Evolutionary conservation across 768 basidiomycete genomes (phyloP).

Genomic region (Pulveroboletus frians): DNA sequence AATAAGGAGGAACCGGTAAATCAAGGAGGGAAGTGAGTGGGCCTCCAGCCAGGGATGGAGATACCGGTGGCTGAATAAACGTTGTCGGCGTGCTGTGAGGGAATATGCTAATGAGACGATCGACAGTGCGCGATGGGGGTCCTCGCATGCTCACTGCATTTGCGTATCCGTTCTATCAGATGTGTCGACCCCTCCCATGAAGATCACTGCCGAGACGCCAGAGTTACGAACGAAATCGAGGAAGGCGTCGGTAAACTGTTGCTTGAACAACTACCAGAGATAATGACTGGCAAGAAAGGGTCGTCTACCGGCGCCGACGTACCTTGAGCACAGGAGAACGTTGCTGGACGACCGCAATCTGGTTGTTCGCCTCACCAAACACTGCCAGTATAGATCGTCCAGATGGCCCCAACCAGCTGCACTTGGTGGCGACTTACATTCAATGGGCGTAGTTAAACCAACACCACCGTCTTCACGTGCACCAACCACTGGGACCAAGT

Average conservation of each 20-base stretch:
- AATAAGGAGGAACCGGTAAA: constrained; percentile 52
- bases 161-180: constrained; percentile 71
- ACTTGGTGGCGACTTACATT: constrained; percentile 46
- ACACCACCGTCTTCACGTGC: constrained; percentile 55
- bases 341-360: constrained; percentile 68
- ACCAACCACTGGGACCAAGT: constrained; percentile 68
- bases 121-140: background rate
- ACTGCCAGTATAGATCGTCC: constrained; percentile 38
- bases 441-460: constrained; percentile 70
- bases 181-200: constrained; percentile 73
- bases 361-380: constrained; percentile 47
- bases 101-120: constrained; percentile 3
- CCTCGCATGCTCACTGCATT: constrained; percentile 53
- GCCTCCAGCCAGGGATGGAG: constrained; percentile 41
- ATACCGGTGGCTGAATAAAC: constrained; percentile 43
- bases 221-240: constrained; percentile 51
- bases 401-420: background rate
- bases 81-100: constrained; percentile 58
- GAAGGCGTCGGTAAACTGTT: constrained; percentile 56
- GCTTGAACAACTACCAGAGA: constrained; percentile 54
- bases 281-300: background rate
- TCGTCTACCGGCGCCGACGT: constrained; percentile 6
- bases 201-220: constrained; percentile 47
- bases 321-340: constrained; percentile 78
- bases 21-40: constrained; percentile 39